Evolutionary conservation across 1,139 yeast species (phyloP).

Genomic region (Candida sp.): DNA sequence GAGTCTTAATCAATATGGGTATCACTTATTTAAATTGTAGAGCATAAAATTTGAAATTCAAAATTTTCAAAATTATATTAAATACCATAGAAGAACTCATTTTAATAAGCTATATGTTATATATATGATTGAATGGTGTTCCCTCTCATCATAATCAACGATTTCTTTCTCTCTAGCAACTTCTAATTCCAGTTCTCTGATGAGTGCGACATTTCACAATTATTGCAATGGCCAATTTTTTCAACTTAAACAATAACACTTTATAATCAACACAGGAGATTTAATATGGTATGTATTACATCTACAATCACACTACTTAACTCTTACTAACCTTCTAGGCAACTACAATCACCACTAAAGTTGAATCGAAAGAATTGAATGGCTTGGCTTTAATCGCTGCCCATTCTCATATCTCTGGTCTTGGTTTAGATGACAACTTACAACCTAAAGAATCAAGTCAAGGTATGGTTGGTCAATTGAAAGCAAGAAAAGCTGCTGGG

Average conservation of each 20-base stretch:
- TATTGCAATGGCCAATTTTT: background rate
- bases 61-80: too few species aligned
- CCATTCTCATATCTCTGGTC: constrained; percentile 93
- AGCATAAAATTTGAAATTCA: too few species aligned
- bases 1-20: too few species aligned
- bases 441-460: constrained; percentile 78
- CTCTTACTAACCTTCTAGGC: constrained; percentile 13
- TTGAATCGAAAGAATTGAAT: constrained; percentile 42
- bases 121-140: too few species aligned
- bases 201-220: background rate
- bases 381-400: constrained; percentile 85
- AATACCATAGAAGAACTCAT: too few species aligned
- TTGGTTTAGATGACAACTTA: constrained; percentile 91
- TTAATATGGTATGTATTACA: background rate
- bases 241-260: background rate
- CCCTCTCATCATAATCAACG: too few species aligned
- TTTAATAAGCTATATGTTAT: too few species aligned
- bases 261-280: background rate
- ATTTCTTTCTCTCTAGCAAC: too few species aligned
- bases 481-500: constrained; percentile 96
- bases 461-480: constrained; percentile 97
- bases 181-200: background rate
- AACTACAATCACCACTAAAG: constrained; percentile 31
- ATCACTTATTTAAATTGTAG: too few species aligned
- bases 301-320: too few species aligned